phyloP scores from a whole-genome alignment of 176 grass and related monocot genomes.

The Alloteropsis semialata region DNA sequence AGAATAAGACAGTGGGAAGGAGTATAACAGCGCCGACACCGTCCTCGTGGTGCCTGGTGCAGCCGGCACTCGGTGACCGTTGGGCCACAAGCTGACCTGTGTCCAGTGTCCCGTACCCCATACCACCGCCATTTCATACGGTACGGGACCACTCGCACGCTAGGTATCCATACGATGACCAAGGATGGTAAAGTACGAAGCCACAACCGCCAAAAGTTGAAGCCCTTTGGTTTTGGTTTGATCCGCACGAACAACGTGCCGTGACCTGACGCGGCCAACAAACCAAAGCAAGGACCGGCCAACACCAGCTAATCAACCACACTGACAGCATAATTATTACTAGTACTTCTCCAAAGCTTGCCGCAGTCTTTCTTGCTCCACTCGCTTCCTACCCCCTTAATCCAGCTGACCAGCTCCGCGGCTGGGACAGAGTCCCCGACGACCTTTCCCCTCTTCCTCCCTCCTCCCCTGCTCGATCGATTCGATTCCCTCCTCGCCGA shows the following conservation, averaged over 20 bases:
- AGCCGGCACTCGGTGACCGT: no score
- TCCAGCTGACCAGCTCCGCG: slow-evolving; percentile 1
- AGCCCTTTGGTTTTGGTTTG: neutral
- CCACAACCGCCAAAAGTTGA: neutral
- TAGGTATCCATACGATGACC: neutral
- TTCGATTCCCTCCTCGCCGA: neutral
- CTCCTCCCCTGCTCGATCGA: neutral
- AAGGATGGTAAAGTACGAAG: neutral
- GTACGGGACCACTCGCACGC: neutral
- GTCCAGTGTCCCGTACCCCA: neutral
- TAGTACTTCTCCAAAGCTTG: neutral
- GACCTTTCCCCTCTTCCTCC: neutral
- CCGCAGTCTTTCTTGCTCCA: neutral
- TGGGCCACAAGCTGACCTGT: neutral
- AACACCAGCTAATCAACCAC: slow-evolving; percentile 1
- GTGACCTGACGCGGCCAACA: neutral
- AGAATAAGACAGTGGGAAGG: no score
- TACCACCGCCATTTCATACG: neutral
- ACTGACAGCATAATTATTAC: neutral
- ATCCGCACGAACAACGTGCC: slow-evolving; percentile 27
- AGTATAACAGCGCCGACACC: no score
- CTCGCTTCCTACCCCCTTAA: neutral
- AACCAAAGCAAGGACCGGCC: neutral
- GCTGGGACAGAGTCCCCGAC: slow-evolving; percentile 18
- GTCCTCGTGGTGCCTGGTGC: no score